Evolutionary conservation across 805 yeast species (phyloP).

Genomic region (Metschnikowia lachancei): DNA sequence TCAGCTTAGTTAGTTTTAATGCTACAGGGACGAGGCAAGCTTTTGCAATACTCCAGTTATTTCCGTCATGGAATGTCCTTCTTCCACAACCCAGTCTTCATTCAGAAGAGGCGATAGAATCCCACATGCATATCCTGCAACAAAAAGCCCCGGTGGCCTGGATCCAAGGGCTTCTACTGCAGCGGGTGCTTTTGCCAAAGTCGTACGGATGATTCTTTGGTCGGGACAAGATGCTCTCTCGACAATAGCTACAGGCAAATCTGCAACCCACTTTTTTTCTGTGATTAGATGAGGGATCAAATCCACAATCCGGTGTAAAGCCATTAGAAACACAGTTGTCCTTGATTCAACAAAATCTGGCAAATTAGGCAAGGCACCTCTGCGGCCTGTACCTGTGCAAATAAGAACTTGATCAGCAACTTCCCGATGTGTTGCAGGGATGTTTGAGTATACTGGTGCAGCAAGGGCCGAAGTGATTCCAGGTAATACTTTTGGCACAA

Average conservation of each 20-base stretch:
- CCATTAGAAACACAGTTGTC: conserved; percentile 87
- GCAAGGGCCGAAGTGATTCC: conserved; percentile 90
- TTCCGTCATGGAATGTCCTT: conserved; percentile 31
- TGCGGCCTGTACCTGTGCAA: conserved; percentile 92
- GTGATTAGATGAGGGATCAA: conserved; percentile 45
- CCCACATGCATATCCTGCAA: conserved; percentile 76
- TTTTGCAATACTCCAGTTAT: conserved; percentile 16
- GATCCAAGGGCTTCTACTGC: conserved; percentile 79
- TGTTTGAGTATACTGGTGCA: conserved; percentile 76
- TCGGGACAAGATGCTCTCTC: conserved; percentile 94
- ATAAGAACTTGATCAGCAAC: conserved; percentile 89
- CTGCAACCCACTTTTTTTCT: conserved; percentile 60
- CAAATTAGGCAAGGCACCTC: conserved; percentile 73
- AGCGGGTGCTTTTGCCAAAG: conserved; percentile 59
- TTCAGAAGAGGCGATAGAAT: conserved; percentile 34
- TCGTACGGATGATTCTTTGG: conserved; percentile 79
- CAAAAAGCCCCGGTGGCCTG: conserved; percentile 88
- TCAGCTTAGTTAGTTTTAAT: neutral
- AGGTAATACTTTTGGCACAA: conserved; percentile 69
- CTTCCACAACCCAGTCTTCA: conserved; percentile 46
- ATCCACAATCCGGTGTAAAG: conserved; percentile 71
- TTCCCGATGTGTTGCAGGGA: conserved; percentile 90
- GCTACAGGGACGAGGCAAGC: conserved; percentile 7
- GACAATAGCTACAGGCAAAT: conserved; percentile 77
- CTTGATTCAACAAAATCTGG: conserved; percentile 72